These are phyloP conservation scores for Baorangia bicolor DNA, from an alignment of 768 basidiomycete genomes.

Conservation along the genomic window DNA sequence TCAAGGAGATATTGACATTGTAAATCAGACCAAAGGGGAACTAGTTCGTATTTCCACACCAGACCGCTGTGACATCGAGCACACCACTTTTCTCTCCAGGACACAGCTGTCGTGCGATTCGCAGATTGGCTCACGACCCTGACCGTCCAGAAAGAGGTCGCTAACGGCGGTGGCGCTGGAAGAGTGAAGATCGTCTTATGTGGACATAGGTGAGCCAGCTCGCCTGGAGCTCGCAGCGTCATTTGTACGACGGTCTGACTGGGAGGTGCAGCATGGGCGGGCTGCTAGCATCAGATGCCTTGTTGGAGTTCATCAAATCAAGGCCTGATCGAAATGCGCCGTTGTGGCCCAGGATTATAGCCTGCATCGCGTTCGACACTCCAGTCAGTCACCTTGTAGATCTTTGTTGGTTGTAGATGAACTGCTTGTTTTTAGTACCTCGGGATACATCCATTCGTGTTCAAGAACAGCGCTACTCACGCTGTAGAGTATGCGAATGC, in stretches of 20 bases:
- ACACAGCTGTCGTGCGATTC: constrained; percentile 79
- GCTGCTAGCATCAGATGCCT: constrained; percentile 79
- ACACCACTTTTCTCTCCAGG: constrained; percentile 40
- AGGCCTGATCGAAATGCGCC: constrained; percentile 64
- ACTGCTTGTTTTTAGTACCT: constrained; percentile 57
- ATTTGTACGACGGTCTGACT: background rate
- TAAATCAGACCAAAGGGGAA: constrained; percentile 81
- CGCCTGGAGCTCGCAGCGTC: background rate
- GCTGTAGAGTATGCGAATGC: constrained; percentile 66
- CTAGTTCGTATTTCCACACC: constrained; percentile 52
- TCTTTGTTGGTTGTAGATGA: background rate
- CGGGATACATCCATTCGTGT: constrained; percentile 81
- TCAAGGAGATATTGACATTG: constrained; percentile 12
- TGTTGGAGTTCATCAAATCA: constrained; percentile 67
- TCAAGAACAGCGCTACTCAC: constrained; percentile 80
- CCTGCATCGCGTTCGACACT: constrained; percentile 85
- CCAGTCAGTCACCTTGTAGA: constrained; percentile 53
- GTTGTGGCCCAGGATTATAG: constrained; percentile 88
- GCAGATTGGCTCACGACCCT: constrained; percentile 92
- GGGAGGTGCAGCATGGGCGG: constrained; percentile 81
- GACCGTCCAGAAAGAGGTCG: constrained; percentile 82
- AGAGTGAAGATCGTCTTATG: constrained; percentile 79
- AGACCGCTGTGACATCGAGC: background rate
- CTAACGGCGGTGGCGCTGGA: constrained; percentile 71
- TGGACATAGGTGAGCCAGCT: constrained; percentile 69